A percentile compares a stretch with the other conserved stretches of the same genome.
Evolutionary conservation across 179 eudicot species (phyloP).

Genomic region (Silene vulgaris): DNA sequence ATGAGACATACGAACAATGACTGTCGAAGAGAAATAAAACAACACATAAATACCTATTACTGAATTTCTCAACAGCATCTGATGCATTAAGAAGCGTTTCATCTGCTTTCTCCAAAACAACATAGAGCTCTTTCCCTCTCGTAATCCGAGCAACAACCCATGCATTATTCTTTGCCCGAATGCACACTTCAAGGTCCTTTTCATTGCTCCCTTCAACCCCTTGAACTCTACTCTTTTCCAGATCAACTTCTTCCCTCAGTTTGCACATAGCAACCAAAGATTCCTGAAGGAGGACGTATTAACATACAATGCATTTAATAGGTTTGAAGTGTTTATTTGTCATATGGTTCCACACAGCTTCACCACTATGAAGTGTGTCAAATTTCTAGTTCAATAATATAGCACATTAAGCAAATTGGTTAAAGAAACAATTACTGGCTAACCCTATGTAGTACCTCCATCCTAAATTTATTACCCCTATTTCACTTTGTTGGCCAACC

Average conservation of each 20-base stretch:
- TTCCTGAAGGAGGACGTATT: conserved; percentile 42
- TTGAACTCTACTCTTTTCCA: conserved; percentile 57
- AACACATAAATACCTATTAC: conserved; percentile 52
- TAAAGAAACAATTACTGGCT: too few relatives aligned
- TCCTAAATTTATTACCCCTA: too few relatives aligned
- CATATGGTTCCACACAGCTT: too few relatives aligned
- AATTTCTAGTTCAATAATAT: too few relatives aligned
- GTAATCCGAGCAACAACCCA: conserved; percentile 79
- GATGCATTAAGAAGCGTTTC: conserved; percentile 94
- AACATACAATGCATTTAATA: too few relatives aligned
- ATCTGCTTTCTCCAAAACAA: conserved; percentile 85
- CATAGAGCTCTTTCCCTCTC: conserved; percentile 86
- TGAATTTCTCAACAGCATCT: conserved; percentile 82
- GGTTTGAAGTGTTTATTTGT: too few relatives aligned
- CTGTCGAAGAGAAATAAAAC: background rate
- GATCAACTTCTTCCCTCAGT: conserved; percentile 82
- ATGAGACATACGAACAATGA: background rate
- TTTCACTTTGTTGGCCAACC: too few relatives aligned
- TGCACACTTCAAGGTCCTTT: conserved; percentile 75
- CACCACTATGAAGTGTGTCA: too few relatives aligned
- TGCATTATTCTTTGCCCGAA: conserved; percentile 81
- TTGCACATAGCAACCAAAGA: conserved; percentile 80
- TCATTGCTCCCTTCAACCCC: conserved; percentile 45
- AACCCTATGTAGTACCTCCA: too few relatives aligned
- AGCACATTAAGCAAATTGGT: too few relatives aligned